These are phyloP conservation scores for Pterocarpus santalinus DNA, from an alignment of 306 rosid genomes.

Conservation along the genomic window DNA sequence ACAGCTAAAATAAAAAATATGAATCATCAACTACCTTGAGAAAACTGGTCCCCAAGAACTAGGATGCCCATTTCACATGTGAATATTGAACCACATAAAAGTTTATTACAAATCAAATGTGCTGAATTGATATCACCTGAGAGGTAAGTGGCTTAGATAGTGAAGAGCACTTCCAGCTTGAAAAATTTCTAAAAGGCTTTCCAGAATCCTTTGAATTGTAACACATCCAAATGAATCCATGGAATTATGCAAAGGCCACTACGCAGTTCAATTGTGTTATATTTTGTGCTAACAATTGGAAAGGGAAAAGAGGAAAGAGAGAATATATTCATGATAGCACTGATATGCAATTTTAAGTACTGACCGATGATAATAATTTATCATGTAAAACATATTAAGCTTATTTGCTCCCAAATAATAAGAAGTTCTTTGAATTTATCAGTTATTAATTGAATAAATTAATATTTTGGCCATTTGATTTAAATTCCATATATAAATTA, in stretches of 20 bases:
- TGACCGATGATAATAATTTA: background rate
- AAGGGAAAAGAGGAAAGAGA: slow-evolving; percentile 11
- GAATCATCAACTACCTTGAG: slow-evolving; percentile 5
- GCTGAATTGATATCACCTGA: background rate
- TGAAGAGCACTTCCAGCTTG: background rate
- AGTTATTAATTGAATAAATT: slow-evolving; percentile 1
- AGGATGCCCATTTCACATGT: slow-evolving; percentile 13
- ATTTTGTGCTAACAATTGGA: background rate
- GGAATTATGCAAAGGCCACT: background rate
- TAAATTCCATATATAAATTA: background rate
- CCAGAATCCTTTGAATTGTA: background rate
- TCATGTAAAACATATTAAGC: too few species aligned
- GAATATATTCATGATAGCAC: background rate
- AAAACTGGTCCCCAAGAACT: slow-evolving; percentile 18
- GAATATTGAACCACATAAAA: slow-evolving; percentile 8
- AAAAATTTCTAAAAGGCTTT: background rate
- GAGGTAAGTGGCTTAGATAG: background rate
- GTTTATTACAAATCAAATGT: slow-evolving; percentile 7
- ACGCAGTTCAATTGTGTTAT: background rate
- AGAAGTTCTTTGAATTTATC: background rate
- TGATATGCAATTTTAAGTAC: slow-evolving; percentile 9
- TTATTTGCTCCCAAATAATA: background rate
- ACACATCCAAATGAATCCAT: background rate
- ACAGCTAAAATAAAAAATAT: background rate
- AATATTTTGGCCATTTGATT: slow-evolving; percentile 1